These are phyloP conservation scores for Blastomyces silverae DNA, from an alignment of 2,329 filamentous ascomycete genomes.

Conservation along the genomic window DNA sequence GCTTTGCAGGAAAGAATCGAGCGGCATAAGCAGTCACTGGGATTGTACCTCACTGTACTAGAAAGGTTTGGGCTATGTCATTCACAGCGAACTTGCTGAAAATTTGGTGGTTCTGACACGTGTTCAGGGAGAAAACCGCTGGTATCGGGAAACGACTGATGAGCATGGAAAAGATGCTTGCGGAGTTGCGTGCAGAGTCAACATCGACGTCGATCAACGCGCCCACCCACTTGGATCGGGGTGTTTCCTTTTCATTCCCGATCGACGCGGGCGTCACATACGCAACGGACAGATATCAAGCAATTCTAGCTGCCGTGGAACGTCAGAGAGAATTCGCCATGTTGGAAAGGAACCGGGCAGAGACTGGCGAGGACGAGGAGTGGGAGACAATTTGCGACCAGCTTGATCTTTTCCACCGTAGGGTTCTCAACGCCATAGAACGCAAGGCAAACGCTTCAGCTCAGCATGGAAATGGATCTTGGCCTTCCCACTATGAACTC, in stretches of 20 bases:
- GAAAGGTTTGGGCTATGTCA: constrained; percentile 16
- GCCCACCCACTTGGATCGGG: neutral
- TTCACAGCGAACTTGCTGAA: neutral
- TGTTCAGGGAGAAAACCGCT: neutral
- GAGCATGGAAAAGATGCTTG: constrained; percentile 7
- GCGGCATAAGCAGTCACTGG: constrained; percentile 18
- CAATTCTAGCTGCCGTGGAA: constrained; percentile 17
- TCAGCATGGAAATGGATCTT: constrained; percentile 16
- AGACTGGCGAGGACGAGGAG: constrained; percentile 17
- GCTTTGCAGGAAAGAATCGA: constrained; percentile 18
- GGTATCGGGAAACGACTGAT: neutral
- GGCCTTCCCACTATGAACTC: constrained; percentile 8
- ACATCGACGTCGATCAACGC: neutral
- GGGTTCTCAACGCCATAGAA: constrained; percentile 18
- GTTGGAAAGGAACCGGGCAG: constrained; percentile 14
- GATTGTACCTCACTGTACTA: constrained; percentile 20
- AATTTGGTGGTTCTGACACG: neutral
- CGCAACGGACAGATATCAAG: constrained; percentile 16
- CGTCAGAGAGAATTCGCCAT: constrained; percentile 18
- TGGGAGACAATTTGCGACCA: constrained; percentile 20
- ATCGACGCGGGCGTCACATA: constrained; percentile 4
- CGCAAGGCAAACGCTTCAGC: constrained; percentile 16
- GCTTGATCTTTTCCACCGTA: constrained; percentile 17
- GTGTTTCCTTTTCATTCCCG: neutral
- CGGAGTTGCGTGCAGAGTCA: neutral